These are phyloP conservation scores for Silybum marianum DNA, from an alignment of 129 eudicot genomes.

Conservation along the genomic window DNA sequence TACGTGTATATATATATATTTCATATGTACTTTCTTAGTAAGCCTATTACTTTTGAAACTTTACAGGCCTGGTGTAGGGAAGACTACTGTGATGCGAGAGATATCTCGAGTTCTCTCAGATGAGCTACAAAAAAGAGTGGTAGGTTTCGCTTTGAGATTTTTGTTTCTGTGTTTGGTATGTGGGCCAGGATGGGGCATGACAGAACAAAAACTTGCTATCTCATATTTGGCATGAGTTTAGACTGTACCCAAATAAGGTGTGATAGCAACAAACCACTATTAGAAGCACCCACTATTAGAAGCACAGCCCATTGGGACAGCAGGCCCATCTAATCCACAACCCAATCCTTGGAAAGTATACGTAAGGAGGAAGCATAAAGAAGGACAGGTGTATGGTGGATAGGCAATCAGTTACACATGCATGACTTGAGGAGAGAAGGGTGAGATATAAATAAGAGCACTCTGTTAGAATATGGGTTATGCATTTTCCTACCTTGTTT, in stretches of 20 bases:
- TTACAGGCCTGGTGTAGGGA: conserved; percentile 87
- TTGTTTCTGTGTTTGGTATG: neutral
- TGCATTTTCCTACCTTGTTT: neutral
- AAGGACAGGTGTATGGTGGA: no score
- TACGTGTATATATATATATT: neutral
- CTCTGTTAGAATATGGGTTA: neutral
- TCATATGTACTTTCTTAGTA: neutral
- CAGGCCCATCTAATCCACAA: no score
- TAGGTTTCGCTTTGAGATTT: conserved; percentile 26
- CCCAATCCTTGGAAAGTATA: no score
- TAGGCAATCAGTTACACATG: no score
- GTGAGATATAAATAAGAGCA: neutral
- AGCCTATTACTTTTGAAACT: neutral
- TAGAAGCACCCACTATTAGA: no score
- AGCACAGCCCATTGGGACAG: no score
- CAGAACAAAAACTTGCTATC: neutral
- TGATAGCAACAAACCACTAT: no score
- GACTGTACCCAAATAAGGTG: neutral
- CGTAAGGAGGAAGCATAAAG: no score
- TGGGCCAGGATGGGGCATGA: neutral
- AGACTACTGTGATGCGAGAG: conserved; percentile 79
- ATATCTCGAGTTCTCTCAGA: conserved; percentile 72
- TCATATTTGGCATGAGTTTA: neutral
- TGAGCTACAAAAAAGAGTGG: conserved; percentile 82
- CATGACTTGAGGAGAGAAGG: neutral